phyloP scores from a whole-genome alignment of 2,329 filamentous ascomycete species.

The Neofusicoccum ribis region DNA sequence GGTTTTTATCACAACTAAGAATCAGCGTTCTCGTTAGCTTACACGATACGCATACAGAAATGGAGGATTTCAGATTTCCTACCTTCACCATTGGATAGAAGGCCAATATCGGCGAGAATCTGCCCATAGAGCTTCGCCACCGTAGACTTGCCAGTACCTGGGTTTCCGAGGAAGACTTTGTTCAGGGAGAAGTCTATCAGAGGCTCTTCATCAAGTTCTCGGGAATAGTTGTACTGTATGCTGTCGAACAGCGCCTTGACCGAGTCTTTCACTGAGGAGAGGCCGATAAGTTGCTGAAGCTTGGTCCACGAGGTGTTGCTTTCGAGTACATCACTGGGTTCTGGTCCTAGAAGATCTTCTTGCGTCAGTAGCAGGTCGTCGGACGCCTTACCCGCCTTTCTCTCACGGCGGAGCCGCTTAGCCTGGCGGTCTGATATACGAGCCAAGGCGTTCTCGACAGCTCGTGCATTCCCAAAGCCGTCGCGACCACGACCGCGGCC shows the following conservation, averaged over 20 bases:
- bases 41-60: background rate
- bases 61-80: conserved; percentile 15
- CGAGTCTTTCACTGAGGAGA: conserved; percentile 63
- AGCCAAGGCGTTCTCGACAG: conserved; percentile 63
- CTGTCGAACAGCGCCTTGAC: conserved; percentile 61
- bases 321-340: conserved; percentile 57
- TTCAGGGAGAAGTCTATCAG: conserved; percentile 65
- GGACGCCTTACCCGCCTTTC: conserved; percentile 42
- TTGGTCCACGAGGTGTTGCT: conserved; percentile 58
- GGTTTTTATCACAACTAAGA: conserved; percentile 66
- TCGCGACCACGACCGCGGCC: conserved; percentile 62
- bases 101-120: conserved; percentile 66
- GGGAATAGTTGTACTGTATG: conserved; percentile 63
- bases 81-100: conserved; percentile 69
- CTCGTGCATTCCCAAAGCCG: conserved; percentile 73
- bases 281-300: conserved; percentile 60
- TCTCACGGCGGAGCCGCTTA: conserved; percentile 52
- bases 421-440: conserved; percentile 61
- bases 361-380: conserved; percentile 63
- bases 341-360: conserved; percentile 71
- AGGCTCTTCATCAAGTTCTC: conserved; percentile 64
- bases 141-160: conserved; percentile 75
- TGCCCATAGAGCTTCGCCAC: conserved; percentile 72
- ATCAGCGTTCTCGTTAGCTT: background rate
- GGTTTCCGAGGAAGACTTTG: conserved; percentile 68